Percentiles rank a stretch among this genome's conserved stretches.
These are phyloP conservation scores for Cercospora nicotianae DNA, from an alignment of 2,329 filamentous ascomycete genomes.

Conservation along the genomic window DNA sequence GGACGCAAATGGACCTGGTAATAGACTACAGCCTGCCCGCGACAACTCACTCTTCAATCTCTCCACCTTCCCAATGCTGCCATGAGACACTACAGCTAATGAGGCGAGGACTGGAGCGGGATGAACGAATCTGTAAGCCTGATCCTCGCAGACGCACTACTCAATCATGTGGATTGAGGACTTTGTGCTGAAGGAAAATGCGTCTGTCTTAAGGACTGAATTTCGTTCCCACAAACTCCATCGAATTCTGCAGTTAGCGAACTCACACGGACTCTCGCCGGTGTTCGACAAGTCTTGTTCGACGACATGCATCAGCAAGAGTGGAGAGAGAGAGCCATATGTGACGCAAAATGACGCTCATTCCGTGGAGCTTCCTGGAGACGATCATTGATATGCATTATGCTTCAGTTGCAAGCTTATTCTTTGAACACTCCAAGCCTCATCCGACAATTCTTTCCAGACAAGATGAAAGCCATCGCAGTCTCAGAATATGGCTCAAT, in stretches of 20 bases:
- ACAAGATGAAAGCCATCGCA: constrained; percentile 38
- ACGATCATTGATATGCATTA: background rate
- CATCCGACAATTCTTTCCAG: background rate
- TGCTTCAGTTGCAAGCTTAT: background rate
- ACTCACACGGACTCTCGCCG: background rate
- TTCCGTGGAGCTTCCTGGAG: background rate
- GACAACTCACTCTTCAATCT: background rate
- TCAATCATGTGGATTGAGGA: background rate
- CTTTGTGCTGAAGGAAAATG: background rate
- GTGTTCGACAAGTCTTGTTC: background rate
- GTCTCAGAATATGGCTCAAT: constrained; percentile 36
- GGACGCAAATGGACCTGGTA: background rate
- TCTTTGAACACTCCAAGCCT: background rate
- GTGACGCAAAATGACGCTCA: constrained; percentile 1
- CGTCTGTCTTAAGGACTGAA: background rate
- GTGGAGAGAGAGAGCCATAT: background rate
- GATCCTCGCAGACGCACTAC: background rate
- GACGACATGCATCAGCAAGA: background rate
- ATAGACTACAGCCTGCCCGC: background rate
- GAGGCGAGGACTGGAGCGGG: background rate
- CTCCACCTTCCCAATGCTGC: background rate
- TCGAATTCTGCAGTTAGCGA: background rate
- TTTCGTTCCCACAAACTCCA: background rate
- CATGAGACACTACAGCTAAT: background rate
- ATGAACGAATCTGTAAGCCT: background rate